These are phyloP conservation scores for Tylopilus felleus DNA, from an alignment of 768 basidiomycete species.

Conservation along the genomic window DNA sequence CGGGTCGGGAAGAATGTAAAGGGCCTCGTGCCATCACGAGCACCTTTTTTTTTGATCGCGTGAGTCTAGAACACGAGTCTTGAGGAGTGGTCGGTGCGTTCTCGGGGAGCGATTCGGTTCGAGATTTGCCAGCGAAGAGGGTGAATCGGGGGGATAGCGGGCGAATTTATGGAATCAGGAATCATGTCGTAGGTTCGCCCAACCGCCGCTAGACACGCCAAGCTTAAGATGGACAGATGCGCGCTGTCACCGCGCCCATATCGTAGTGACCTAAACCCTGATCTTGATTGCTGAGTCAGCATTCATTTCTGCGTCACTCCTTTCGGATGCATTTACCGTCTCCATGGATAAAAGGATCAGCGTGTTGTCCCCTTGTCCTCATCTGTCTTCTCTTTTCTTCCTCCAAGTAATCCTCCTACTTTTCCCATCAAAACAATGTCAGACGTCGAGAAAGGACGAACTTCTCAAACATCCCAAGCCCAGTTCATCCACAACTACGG, in stretches of 20 bases:
- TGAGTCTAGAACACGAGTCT: too few relatives aligned
- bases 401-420: not conserved
- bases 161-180: too few relatives aligned
- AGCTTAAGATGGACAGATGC: not conserved
- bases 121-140: too few relatives aligned
- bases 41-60: too few relatives aligned
- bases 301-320: slow-evolving; percentile 14
- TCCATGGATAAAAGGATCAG: slow-evolving; percentile 17
- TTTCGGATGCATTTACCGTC: slow-evolving; percentile 15
- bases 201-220: not conserved
- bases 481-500: slow-evolving; percentile 19
- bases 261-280: slow-evolving; percentile 1
- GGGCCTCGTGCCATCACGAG: too few relatives aligned
- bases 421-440: slow-evolving; percentile 24
- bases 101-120: too few relatives aligned
- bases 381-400: not conserved
- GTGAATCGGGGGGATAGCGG: too few relatives aligned
- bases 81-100: too few relatives aligned
- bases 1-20: too few relatives aligned
- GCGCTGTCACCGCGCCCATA: not conserved
- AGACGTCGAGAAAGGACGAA: slow-evolving; percentile 34
- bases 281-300: slow-evolving; percentile 18
- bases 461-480: slow-evolving; percentile 20
- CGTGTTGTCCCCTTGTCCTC: not conserved
- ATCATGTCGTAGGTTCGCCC: not conserved